Conservation (phyloP, 306 rosid species). For the Prunus dulcis region DNA sequence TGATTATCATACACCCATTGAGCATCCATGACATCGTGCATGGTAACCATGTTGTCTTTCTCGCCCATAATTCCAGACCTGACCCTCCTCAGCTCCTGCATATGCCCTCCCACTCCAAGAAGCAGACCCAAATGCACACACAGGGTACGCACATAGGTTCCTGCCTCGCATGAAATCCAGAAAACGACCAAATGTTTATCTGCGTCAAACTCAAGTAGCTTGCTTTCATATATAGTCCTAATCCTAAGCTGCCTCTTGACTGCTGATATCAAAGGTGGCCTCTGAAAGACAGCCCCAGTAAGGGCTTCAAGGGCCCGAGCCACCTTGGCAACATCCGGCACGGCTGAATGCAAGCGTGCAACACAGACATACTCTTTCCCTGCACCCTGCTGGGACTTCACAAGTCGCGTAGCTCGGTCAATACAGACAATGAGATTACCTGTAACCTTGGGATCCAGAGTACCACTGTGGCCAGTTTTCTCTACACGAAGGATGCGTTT, state of each 20-base stretch:
- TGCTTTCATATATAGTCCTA: constrained; percentile 83
- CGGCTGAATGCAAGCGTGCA: constrained; percentile 66
- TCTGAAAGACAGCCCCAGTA: constrained; percentile 83
- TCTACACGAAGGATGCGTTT: constrained; percentile 72
- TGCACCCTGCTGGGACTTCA: constrained; percentile 82
- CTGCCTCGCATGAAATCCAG: constrained; percentile 77
- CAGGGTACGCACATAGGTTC: constrained; percentile 78
- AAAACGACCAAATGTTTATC: constrained; percentile 72
- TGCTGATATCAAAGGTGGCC: constrained; percentile 79
- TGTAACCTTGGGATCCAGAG: constrained; percentile 84
- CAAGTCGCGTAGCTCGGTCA: constrained; percentile 76
- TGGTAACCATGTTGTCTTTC: constrained; percentile 81
- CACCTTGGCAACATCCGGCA: constrained; percentile 64
- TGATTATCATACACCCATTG: constrained; percentile 69
- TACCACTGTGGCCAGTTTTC: constrained; percentile 83
- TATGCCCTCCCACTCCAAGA: constrained; percentile 82
- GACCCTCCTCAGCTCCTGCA: constrained; percentile 91
- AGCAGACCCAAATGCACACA: constrained; percentile 85
- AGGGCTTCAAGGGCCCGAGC: constrained; percentile 74
- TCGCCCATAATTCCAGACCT: constrained; percentile 80
- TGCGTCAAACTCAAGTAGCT: constrained; percentile 74
- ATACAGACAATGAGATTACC: constrained; percentile 81
- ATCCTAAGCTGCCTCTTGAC: constrained; percentile 87
- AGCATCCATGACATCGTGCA: constrained; percentile 94
- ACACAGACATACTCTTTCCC: constrained; percentile 88